Evolutionary conservation across 2,329 filamentous ascomycete genomes (phyloP), one percentile per base, ranked within the genome.

Genomic region (Pezicula radicicola): DNA sequence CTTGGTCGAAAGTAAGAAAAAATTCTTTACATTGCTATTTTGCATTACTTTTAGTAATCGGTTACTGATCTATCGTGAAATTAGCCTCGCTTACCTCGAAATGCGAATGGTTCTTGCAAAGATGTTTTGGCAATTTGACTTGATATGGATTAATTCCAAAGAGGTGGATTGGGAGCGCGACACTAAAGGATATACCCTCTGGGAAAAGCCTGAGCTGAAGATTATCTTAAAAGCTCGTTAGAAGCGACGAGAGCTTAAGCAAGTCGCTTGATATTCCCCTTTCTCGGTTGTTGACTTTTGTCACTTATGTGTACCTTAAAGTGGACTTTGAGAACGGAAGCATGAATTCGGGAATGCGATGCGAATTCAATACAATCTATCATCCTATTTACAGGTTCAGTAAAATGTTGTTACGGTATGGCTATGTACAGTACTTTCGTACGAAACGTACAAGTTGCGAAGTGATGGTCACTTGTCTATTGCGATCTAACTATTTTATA

Each of bases 41-140:
- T 25, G 6, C 37, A 18, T 37, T 27, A 10, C 6, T 3, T 37
- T 6, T 37, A 13, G 12, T 37, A 6, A 6, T 16, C n/a, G 6
- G n/a, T 13, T 48, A 9, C 25, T 15, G 6, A 44, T 21, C 21
- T 21, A 21, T 21, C 21, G 5, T 21, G 21, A 5, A 21, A 21
- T 21, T 44, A 59, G 55, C 27, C 52, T 57, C 16, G 57, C 55
- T 27, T 57, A 57, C 28, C 48, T 59, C 1, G 57, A 59, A 33
- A 57, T 59, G 53, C 53, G 55, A 7, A 56, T 59, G 53, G 55
- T 59, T 7, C 55, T 59, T 25, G 57, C 55, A 4, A 59, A 56
- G 19, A n/a, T 57, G 21, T 57, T 57, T 30, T 58, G 55, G 53
- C 46, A 54, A 18, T 59, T 54, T n/a, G 50, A 59, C 30, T 39